These are phyloP conservation scores for Candida chauliodis DNA, from an alignment of 805 yeast genomes.

Conservation along the genomic window DNA sequence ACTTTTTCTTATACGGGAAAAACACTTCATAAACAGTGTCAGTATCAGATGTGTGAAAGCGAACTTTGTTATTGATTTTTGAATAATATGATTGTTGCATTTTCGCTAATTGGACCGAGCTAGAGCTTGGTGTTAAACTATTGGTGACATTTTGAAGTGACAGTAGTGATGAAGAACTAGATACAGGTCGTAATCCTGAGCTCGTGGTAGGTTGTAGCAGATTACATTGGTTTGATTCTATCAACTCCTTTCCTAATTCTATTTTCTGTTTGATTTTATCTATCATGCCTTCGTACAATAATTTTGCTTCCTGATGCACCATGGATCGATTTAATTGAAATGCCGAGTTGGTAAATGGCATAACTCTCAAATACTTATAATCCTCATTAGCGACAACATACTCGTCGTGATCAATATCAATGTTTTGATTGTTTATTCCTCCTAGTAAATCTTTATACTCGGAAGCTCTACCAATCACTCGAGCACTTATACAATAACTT, in stretches of 20 bases:
- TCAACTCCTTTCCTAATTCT: constrained; percentile 19
- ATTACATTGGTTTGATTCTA: neutral
- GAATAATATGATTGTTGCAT: constrained; percentile 26
- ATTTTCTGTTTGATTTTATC: constrained; percentile 26
- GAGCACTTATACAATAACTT: constrained; percentile 31
- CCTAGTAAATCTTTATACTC: constrained; percentile 21
- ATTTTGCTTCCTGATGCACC: constrained; percentile 31
- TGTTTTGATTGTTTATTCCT: constrained; percentile 6
- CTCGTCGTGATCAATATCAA: constrained; percentile 18
- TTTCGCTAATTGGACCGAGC: constrained; percentile 24
- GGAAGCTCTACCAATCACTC: constrained; percentile 35
- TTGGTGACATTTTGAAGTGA: constrained; percentile 1
- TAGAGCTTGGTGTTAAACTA: constrained; percentile 16
- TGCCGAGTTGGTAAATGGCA: constrained; percentile 20
- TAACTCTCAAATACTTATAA: constrained; percentile 21
- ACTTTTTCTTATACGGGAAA: constrained; percentile 26
- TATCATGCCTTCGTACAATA: constrained; percentile 27
- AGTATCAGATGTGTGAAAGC: neutral
- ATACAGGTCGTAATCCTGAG: constrained; percentile 1
- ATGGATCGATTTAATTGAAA: constrained; percentile 27
- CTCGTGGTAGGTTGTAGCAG: neutral
- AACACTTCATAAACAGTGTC: constrained; percentile 24
- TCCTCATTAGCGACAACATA: constrained; percentile 30
- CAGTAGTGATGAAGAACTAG: constrained; percentile 4
- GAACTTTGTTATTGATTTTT: constrained; percentile 11